Evolutionary conservation across 2,329 filamentous ascomycete species (phyloP).

Genomic region (Diaporthe nobilis): DNA sequence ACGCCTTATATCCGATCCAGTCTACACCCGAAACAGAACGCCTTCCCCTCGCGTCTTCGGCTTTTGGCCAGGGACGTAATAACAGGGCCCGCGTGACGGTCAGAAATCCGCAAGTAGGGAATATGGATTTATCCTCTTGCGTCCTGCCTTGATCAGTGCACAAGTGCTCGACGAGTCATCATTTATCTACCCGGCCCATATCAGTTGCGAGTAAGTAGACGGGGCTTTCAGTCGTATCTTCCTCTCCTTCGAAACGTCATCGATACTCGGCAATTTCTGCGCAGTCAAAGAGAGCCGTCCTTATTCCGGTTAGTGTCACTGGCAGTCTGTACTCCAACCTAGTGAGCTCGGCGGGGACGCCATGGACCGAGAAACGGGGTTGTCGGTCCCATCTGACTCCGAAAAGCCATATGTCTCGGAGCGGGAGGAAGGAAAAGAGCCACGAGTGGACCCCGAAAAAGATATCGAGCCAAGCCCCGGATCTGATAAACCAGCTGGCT

Average conservation of each 20-base stretch:
- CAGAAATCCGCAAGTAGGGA: neutral
- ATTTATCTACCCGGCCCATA: neutral
- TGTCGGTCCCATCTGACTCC: constrained; percentile 28
- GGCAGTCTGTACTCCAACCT: neutral
- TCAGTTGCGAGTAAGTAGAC: neutral
- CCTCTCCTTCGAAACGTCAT: neutral
- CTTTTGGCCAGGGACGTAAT: neutral
- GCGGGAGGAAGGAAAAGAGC: constrained; percentile 3
- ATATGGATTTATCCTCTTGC: neutral
- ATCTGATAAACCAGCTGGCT: constrained; percentile 1
- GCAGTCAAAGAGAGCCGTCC: too few relatives aligned
- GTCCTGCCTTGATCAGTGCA: neutral
- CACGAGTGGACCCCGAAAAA: neutral
- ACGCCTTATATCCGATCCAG: constrained; percentile 25
- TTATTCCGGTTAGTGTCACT: neutral
- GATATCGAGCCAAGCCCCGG: neutral
- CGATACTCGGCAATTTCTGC: neutral
- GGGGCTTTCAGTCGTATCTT: neutral
- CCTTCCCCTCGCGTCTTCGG: constrained; percentile 31
- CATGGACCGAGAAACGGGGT: constrained; percentile 21
- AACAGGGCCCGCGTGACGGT: neutral
- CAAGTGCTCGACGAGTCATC: neutral
- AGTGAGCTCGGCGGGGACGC: neutral
- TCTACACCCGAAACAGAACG: constrained; percentile 10
- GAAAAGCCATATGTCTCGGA: constrained; percentile 36